phyloP scores from a whole-genome alignment of 106 monocot genomes.

The Platanthera guangdongensis region DNA sequence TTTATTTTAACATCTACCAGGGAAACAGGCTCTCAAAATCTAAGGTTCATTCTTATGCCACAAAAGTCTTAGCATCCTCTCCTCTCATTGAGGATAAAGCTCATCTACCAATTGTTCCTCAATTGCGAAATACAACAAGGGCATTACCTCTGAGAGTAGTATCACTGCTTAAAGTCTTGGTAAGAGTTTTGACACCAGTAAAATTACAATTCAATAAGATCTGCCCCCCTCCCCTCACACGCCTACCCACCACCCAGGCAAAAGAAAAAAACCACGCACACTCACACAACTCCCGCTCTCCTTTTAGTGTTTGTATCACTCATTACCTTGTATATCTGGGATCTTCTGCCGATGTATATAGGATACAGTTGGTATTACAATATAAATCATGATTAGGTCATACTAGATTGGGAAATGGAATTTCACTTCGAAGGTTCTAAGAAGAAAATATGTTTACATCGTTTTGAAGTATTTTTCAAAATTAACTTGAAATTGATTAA shows the following conservation, averaged over 20 bases:
- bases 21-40: slow-evolving; percentile 37
- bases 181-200: slow-evolving; percentile 16
- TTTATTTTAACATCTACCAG: slow-evolving; percentile 22
- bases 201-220: neutral
- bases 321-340: too few species aligned
- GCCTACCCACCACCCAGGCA: too few species aligned
- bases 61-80: slow-evolving; percentile 59
- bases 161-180: slow-evolving; percentile 92
- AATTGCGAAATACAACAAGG: slow-evolving; percentile 41
- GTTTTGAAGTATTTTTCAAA: too few species aligned
- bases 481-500: too few species aligned
- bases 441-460: too few species aligned
- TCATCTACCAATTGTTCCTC: slow-evolving; percentile 48
- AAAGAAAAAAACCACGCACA: too few species aligned
- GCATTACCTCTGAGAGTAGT: slow-evolving; percentile 66
- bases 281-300: too few species aligned
- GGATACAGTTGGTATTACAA: neutral
- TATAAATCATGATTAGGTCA: too few species aligned
- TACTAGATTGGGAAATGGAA: too few species aligned
- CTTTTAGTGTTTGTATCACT: too few species aligned
- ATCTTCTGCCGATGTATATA: neutral
- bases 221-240: too few species aligned
- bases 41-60: slow-evolving; percentile 49
- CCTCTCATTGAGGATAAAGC: slow-evolving; percentile 19
- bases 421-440: too few species aligned